phyloP scores from a whole-genome alignment of 1,284 basidiomycete species.

The Cystobasidium sp. region DNA sequence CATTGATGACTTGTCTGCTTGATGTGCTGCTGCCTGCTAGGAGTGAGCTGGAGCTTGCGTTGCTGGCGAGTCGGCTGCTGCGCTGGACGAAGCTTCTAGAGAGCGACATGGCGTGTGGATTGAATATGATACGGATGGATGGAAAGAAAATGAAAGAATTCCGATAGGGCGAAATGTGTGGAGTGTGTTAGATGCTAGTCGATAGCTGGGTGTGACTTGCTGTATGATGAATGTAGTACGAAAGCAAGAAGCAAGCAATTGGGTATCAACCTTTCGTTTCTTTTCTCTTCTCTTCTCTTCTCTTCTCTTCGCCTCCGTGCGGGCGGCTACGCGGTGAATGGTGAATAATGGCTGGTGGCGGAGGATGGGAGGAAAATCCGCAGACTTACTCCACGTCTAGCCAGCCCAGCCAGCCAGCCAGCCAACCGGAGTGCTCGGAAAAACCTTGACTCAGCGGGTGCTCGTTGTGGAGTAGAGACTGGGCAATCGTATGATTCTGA shows the following conservation, averaged over 20 bases:
- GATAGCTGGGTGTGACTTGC: conserved; percentile 9
- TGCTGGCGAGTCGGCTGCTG: conserved; percentile 12
- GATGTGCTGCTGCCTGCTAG: conserved; percentile 10
- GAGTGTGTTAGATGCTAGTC: conserved; percentile 14
- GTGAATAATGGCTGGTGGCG: too few relatives aligned
- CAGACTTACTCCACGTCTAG: too few relatives aligned
- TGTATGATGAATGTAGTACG: neutral
- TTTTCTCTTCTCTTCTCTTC: neutral
- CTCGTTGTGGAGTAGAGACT: too few relatives aligned
- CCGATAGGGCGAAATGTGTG: neutral
- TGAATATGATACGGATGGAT: neutral
- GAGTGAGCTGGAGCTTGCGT: conserved; percentile 12
- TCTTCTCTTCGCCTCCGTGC: neutral
- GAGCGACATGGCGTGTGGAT: conserved; percentile 30
- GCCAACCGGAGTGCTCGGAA: too few relatives aligned
- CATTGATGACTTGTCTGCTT: conserved; percentile 3
- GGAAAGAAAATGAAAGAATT: neutral
- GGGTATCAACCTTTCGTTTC: neutral
- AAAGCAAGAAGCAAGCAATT: neutral
- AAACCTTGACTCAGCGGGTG: too few relatives aligned
- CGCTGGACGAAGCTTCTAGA: conserved; percentile 34
- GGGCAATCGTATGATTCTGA: too few relatives aligned
- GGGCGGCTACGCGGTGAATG: too few relatives aligned
- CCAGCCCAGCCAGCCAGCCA: too few relatives aligned
- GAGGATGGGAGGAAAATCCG: too few relatives aligned